Percentiles rank a stretch among this genome's conserved stretches.
Evolutionary conservation across 2,329 filamentous ascomycete genomes (phyloP).

Genomic region (Paraphaeosphaeria minitans): DNA sequence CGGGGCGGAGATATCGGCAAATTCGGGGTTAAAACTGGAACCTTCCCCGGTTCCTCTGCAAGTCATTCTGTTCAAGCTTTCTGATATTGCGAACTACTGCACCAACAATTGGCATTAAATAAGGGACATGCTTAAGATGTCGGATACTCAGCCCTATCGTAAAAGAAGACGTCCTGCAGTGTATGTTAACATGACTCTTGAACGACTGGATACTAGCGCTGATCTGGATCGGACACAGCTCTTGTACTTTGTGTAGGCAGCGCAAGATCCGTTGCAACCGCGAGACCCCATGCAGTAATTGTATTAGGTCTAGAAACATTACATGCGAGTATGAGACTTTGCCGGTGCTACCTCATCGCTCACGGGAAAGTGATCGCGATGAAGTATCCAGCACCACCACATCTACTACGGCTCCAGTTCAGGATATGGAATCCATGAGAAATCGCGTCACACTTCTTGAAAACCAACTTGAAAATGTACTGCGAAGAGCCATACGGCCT

Average conservation of each 20-base stretch:
- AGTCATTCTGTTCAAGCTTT: constrained; percentile 12
- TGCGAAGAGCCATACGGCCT: constrained; percentile 3
- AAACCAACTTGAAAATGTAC: constrained; percentile 43
- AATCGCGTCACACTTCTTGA: constrained; percentile 53
- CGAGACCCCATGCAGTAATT: constrained; percentile 64
- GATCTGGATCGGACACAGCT: constrained; percentile 40
- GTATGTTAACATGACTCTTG: constrained; percentile 37
- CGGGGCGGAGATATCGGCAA: constrained; percentile 9
- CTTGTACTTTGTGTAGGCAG: constrained; percentile 63
- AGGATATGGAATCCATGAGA: constrained; percentile 49
- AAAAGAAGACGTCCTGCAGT: constrained; percentile 51
- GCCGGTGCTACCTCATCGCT: constrained; percentile 1
- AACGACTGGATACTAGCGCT: constrained; percentile 3
- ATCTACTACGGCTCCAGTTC: constrained; percentile 29
- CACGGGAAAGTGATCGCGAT: constrained; percentile 1
- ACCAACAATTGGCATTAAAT: not conserved
- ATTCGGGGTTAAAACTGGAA: not conserved
- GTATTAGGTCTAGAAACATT: constrained; percentile 60
- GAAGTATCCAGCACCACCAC: constrained; percentile 2
- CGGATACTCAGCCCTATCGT: constrained; percentile 39
- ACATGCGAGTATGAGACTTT: constrained; percentile 58
- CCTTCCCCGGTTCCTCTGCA: not conserved
- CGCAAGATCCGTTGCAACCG: constrained; percentile 68
- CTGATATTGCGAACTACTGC: not conserved
- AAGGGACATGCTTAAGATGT: constrained; percentile 7